Evolutionary conservation across 495 filamentous ascomycete species (phyloP), one percentile per base, ranked within the genome.

Genomic region (Schizothecium vesticola): DNA sequence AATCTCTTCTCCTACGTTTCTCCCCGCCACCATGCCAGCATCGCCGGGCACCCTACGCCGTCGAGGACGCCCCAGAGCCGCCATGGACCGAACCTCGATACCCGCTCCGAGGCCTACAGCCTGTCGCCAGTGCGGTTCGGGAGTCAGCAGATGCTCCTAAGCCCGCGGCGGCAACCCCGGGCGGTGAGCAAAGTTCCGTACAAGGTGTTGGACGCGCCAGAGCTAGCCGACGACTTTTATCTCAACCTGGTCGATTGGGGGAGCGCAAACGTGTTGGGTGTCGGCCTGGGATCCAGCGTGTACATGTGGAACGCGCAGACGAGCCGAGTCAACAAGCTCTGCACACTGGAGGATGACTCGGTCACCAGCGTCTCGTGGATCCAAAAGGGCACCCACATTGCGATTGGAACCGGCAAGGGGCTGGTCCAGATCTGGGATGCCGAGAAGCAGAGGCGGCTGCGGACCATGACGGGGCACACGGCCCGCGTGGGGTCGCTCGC

Each of bases 341-440:
- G 96, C 76, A 94, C 96, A 57, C 84, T 99, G 12, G 89, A 90
- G 69, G 94, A 97, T 72, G 95, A 99, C 75, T 94, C 88, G 0
- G 93, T 99, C 3, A 98, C 95, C 11, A 97, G 92, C 70, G 95
- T 99, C 22, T 96, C 88, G 69, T 99, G 95, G 95, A 99, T 99
- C 69, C 95, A 99, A 29, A 81, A 94, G 82, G 95, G 95, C 28
- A 96, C 93, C 0, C 96, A 99, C 79, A 86, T 99, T 69, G 88
- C 95, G 9, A 96, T 99, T 70, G 95, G 95, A 21, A 98, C 95
- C 1, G 88, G 89, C 22, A 96, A 96, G 81, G 95, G 95, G 7
- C 82, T 96, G 31, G 94, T 99, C 6, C 92, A 97, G 75, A 99
- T 99, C 55, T 99, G 94, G 94, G 95, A 99, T 81, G 95, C 94